These are phyloP conservation scores for Phoma sp. DNA, from an alignment of 2,329 filamentous ascomycete genomes.

Conservation along the genomic window DNA sequence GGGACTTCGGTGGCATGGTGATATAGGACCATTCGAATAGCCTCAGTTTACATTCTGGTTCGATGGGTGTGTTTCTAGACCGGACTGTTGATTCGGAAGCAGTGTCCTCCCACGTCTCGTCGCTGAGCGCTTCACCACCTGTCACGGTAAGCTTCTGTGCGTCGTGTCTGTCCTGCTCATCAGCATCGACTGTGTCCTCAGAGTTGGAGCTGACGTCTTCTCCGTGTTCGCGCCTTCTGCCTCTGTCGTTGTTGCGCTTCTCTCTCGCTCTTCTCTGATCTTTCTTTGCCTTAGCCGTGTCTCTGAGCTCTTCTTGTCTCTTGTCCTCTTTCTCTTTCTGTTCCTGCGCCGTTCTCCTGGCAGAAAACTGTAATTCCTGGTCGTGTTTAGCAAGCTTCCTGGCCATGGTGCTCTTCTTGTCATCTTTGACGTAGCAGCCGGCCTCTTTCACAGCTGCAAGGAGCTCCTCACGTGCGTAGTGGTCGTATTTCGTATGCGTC, in stretches of 20 bases:
- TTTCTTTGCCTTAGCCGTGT: slow-evolving; percentile 7
- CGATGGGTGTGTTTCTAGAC: slow-evolving; percentile 1
- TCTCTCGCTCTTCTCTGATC: slow-evolving; percentile 10
- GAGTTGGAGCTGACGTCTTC: slow-evolving; percentile 28
- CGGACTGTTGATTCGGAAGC: slow-evolving; percentile 17
- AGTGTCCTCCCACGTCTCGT: slow-evolving; percentile 30
- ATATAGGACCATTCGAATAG: slow-evolving; percentile 38
- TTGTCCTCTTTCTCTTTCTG: slow-evolving; percentile 13
- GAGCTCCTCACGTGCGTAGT: slow-evolving; percentile 32
- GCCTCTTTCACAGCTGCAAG: slow-evolving; percentile 24
- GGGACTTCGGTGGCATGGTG: slow-evolving; percentile 13
- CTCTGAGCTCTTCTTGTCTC: slow-evolving; percentile 15
- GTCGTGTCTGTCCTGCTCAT: not conserved
- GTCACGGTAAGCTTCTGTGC: slow-evolving; percentile 9
- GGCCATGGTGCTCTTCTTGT: slow-evolving; percentile 40
- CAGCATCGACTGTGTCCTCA: slow-evolving; percentile 8
- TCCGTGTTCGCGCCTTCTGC: slow-evolving; percentile 13
- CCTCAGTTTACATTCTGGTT: slow-evolving; percentile 25
- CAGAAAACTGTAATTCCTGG: slow-evolving; percentile 2
- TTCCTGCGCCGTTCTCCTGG: slow-evolving; percentile 15
- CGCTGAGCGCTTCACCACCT: slow-evolving; percentile 24
- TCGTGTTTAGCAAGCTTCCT: slow-evolving; percentile 24
- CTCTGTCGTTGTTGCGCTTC: slow-evolving; percentile 16
- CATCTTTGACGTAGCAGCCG: slow-evolving; percentile 36
- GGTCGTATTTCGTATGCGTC: slow-evolving; percentile 41